Evolutionary conservation across 1,284 basidiomycete genomes (phyloP), one percentile per base, ranked within the genome.

Genomic region (Ceratobasidium sp.): DNA sequence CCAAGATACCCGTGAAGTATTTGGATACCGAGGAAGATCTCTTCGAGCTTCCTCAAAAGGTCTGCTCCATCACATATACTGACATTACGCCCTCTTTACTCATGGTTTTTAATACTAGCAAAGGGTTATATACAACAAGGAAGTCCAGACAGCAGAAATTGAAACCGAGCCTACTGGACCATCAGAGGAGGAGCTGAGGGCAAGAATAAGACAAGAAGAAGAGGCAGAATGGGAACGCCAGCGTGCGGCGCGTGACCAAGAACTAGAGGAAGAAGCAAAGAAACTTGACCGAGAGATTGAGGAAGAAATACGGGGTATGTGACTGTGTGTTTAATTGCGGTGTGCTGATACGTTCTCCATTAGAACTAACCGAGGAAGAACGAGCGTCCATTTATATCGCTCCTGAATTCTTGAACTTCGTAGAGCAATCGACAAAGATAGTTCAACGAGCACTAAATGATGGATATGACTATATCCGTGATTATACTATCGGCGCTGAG

Each of bases 381-480:
- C 85, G 92, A 32, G 82, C 87, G 4, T 89, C 89, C 75, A 92
- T 98, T 71, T 87, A 96, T 76, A 83, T 89, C 16, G 92, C 91
- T 3, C 91, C 94, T 0, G 94, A 97, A 76, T 98, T 98, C 79
- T 81, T 92, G 32, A 92, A 95, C 75, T 99, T 99, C 80, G 89
- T 99, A 8, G 94, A 98, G 79, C 89, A 92, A 76, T 95, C 93
- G n/a, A 93, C 92, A 32, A 97, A 96, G 82, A 95, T 99, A 59
- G 89, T 98, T 9, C 94, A 98, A 79, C 87, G 97, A 62, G 97
- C 96, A n/a, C 81, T 99, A 74, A 97, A 94, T 78, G 97, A 98
- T 78, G 88, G 88, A 26, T 99, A 99, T 80, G 97, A 99, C 80
- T 98, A 98, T 78, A 93, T 96, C 76, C 90, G 92, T 58, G 97